phyloP scores from a whole-genome alignment of 352 stramenopile species.

The Thraustotheca clavata region DNA sequence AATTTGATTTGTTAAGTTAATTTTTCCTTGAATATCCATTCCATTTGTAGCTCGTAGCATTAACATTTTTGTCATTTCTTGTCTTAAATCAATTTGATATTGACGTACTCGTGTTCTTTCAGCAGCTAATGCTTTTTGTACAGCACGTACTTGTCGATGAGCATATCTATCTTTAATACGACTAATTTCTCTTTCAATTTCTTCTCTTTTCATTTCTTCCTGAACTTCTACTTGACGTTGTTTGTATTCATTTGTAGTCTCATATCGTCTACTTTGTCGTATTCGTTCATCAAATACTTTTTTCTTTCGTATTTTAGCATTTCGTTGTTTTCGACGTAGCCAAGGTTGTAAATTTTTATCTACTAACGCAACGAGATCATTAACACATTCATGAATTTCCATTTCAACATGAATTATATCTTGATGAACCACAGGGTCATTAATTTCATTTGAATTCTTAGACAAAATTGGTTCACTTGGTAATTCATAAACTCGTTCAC shows the following conservation, averaged over 20 bases:
- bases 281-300: background rate
- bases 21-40: constrained; percentile 19
- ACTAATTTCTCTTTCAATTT: background rate
- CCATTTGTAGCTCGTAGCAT: constrained; percentile 14
- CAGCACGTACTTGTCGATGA: background rate
- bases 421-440: background rate
- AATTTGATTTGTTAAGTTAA: background rate
- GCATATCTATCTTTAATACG: background rate
- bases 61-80: constrained; percentile 3
- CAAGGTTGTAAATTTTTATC: background rate
- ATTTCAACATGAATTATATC: background rate
- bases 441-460: background rate
- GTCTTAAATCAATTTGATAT: constrained; percentile 5
- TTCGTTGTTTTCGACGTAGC: constrained; percentile 10
- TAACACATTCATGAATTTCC: background rate
- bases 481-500: constrained; percentile 2
- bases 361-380: background rate
- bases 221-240: background rate
- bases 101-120: background rate
- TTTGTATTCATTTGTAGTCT: background rate
- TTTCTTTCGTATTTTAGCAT: constrained; percentile 8
- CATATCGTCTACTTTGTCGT: too few relatives aligned
- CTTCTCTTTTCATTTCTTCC: background rate
- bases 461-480: background rate
- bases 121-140: constrained; percentile 3